A percentile compares a stretch with the other conserved stretches of the same genome.
phyloP scores from a whole-genome alignment of 257 asterid species.

The Lavandula angustifolia region DNA sequence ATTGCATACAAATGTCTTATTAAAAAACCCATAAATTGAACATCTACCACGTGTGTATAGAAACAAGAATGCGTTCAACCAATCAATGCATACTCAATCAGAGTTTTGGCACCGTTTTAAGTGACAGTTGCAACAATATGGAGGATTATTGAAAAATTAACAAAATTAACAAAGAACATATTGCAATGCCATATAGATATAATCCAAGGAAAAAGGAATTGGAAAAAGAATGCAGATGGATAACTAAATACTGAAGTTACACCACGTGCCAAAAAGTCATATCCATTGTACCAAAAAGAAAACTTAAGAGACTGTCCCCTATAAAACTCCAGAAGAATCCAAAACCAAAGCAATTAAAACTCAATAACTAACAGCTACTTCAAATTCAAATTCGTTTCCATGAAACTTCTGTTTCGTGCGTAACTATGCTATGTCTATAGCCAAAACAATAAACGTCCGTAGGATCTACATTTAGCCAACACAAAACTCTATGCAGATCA shows the following conservation, averaged over 20 bases:
- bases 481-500: conserved; percentile 5
- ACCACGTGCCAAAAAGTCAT: background rate
- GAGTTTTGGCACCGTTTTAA: conserved; percentile 13
- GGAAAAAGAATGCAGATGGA: background rate
- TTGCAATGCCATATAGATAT: background rate
- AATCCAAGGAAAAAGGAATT: background rate
- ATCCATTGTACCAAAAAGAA: conserved; percentile 10
- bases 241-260: conserved; percentile 5
- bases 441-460: conserved; percentile 16
- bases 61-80: background rate
- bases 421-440: conserved; percentile 4
- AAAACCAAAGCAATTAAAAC: conserved; percentile 14
- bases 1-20: background rate
- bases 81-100: conserved; percentile 16
- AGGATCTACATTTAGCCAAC: conserved; percentile 12
- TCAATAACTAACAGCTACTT: conserved; percentile 3
- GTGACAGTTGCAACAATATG: background rate
- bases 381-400: conserved; percentile 9
- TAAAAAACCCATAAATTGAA: conserved; percentile 1
- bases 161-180: background rate
- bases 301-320: background rate
- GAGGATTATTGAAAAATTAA: background rate
- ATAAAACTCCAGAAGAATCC: background rate
- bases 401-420: conserved; percentile 7
- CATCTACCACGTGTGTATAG: conserved; percentile 24